Evolutionary conservation across 352 stramenopile species (phyloP).

Genomic region (Phytophthora sansomeana): DNA sequence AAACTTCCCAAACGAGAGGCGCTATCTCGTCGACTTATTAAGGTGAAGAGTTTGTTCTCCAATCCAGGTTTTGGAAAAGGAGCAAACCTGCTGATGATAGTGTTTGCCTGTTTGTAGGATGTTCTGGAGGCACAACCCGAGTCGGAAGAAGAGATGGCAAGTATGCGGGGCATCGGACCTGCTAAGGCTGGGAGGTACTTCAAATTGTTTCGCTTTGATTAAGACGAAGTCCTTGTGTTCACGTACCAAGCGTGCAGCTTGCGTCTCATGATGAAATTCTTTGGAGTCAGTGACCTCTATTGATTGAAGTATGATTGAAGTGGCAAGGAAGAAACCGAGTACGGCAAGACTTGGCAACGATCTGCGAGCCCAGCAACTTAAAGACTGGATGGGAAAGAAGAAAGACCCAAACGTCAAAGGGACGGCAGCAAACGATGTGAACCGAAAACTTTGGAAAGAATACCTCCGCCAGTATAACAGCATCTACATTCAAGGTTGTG

Average conservation of each 20-base stretch:
- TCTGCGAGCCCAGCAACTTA: background rate
- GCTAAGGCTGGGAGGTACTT: constrained; percentile 67
- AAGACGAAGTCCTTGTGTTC: background rate
- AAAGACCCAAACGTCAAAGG: background rate
- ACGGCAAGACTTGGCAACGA: background rate
- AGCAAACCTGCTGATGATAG: too few relatives aligned
- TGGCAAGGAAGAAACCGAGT: constrained; percentile 1
- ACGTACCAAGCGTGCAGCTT: too few relatives aligned
- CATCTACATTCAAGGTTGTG: background rate
- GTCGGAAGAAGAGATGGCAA: constrained; percentile 69
- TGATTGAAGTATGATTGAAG: constrained; percentile 8
- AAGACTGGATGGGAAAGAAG: background rate
- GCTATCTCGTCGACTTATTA: constrained; percentile 56
- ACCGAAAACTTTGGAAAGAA: background rate
- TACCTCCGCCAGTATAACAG: background rate
- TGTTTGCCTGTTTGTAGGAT: too few relatives aligned
- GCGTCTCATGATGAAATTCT: too few relatives aligned
- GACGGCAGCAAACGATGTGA: background rate
- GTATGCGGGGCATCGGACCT: constrained; percentile 59
- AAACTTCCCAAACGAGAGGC: constrained; percentile 66
- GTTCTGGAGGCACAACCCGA: constrained; percentile 52
- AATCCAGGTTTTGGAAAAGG: too few relatives aligned
- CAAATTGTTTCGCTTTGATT: constrained; percentile 48
- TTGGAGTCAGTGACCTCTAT: too few relatives aligned
- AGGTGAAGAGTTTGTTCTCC: too few relatives aligned